Conservation (phyloP, 257 asterid genomes). For the Solanum acaule region DNA sequence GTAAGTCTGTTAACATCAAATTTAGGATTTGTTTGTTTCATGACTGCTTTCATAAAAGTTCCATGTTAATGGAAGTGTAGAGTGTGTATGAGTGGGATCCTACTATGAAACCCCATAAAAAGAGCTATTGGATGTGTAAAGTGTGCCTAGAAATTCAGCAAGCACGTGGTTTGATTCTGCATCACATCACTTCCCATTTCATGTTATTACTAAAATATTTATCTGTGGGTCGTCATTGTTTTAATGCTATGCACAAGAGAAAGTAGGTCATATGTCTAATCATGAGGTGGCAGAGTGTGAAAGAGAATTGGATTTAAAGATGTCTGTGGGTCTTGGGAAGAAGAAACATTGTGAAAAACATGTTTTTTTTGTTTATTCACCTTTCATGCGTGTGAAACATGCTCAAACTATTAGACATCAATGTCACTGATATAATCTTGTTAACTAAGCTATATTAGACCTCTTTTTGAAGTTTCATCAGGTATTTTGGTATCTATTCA, state of each 20-base stretch:
- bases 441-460: not conserved
- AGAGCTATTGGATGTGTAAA: not conserved
- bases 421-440: not conserved
- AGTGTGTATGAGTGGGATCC: not conserved
- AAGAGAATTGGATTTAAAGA: not conserved
- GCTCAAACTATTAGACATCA: not conserved
- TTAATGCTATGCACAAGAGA: not conserved
- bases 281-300: not conserved
- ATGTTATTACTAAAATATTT: not conserved
- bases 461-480: not conserved
- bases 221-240: not conserved
- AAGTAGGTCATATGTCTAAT: not conserved
- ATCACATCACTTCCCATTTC: not conserved
- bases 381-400: not conserved
- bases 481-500: not conserved
- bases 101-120: not conserved
- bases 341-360: not conserved
- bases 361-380: not conserved
- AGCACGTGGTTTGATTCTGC: not conserved
- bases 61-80: not conserved
- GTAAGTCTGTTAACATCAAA: slow-evolving; percentile 35
- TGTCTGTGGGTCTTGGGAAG: not conserved
- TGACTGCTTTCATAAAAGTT: not conserved
- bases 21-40: not conserved
- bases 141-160: not conserved